phyloP scores from a whole-genome alignment of 257 asterid genomes.

The Rubia yunnanensis region DNA sequence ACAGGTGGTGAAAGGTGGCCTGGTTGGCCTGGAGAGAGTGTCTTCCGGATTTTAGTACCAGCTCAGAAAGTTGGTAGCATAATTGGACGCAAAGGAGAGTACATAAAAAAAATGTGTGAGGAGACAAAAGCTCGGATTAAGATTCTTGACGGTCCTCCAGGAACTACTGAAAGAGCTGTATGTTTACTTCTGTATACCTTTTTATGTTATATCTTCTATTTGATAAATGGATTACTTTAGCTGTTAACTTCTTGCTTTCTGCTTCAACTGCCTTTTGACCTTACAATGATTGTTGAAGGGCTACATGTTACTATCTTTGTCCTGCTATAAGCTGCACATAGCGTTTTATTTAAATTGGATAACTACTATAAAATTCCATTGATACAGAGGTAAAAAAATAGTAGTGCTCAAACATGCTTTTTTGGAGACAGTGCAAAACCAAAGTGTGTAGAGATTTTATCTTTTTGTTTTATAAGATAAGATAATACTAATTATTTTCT shows the following conservation, averaged over 20 bases:
- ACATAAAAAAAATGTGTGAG: slow-evolving; percentile 82
- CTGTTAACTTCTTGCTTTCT: neutral
- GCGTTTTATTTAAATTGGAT: no score
- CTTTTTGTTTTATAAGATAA: neutral
- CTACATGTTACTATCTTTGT: neutral
- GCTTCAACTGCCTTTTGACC: neutral
- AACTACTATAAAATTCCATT: no score
- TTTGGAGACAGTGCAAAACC: no score
- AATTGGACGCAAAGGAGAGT: slow-evolving; percentile 98
- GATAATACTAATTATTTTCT: no score
- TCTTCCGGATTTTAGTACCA: slow-evolving; percentile 88
- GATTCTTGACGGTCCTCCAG: slow-evolving; percentile 97
- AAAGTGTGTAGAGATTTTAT: neutral
- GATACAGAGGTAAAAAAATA: no score
- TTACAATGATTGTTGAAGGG: neutral
- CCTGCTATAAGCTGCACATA: no score
- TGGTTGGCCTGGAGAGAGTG: slow-evolving; percentile 99
- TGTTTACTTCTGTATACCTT: slow-evolving; percentile 27
- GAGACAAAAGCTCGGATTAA: slow-evolving; percentile 95
- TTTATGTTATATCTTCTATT: neutral
- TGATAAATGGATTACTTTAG: no score
- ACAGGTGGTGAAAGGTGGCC: slow-evolving; percentile 82
- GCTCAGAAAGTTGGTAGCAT: slow-evolving; percentile 96
- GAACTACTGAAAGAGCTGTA: slow-evolving; percentile 92
- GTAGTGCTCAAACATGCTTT: no score